Conservation (phyloP, 768 basidiomycete species). For the Tremella fuciformis region DNA sequence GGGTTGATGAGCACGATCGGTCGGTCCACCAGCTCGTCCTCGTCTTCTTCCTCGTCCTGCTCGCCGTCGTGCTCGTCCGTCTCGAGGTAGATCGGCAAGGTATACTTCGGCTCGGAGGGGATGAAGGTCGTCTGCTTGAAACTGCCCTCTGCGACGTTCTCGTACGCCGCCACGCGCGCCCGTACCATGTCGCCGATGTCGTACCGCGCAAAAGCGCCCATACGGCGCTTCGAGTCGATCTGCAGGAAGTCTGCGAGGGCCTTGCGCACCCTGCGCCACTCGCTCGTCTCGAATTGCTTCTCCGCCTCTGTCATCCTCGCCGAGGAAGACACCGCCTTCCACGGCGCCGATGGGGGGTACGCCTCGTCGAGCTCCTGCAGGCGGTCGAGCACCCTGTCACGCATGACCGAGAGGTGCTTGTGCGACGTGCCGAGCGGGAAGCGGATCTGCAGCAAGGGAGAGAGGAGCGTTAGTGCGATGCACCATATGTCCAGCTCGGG, state of each 20-base stretch:
- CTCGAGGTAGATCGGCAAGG: slow-evolving; percentile 44
- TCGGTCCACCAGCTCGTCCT: not conserved
- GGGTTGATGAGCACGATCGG: slow-evolving; percentile 32
- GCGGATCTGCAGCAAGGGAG: slow-evolving; percentile 48
- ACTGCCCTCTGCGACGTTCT: slow-evolving; percentile 1
- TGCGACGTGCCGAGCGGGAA: slow-evolving; percentile 55
- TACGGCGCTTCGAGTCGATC: slow-evolving; percentile 50
- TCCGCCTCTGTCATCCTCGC: slow-evolving; percentile 10
- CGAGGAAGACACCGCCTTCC: slow-evolving; percentile 2
- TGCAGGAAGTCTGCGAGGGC: slow-evolving; percentile 50
- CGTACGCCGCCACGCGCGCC: slow-evolving; percentile 18
- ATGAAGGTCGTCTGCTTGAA: slow-evolving; percentile 54
- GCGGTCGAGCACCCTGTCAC: slow-evolving; percentile 48
- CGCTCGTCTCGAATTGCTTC: slow-evolving; percentile 25
- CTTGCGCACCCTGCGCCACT: slow-evolving; percentile 42
- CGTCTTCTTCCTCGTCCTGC: not conserved
- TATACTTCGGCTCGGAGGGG: slow-evolving; percentile 49
- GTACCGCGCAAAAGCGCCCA: slow-evolving; percentile 46
- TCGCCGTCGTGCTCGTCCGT: not conserved
- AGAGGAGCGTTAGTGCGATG: slow-evolving; percentile 53
- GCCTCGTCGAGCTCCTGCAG: slow-evolving; percentile 46
- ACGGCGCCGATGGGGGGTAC: slow-evolving; percentile 32
- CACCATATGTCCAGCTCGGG: slow-evolving; percentile 57
- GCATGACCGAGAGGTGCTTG: slow-evolving; percentile 45
- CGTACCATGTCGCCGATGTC: slow-evolving; percentile 36